A percentile compares a stretch with the other conserved stretches of the same genome.
These are phyloP conservation scores for Cardamine chenopodiifolia DNA, from an alignment of 345 rosid species.

Conservation along the genomic window DNA sequence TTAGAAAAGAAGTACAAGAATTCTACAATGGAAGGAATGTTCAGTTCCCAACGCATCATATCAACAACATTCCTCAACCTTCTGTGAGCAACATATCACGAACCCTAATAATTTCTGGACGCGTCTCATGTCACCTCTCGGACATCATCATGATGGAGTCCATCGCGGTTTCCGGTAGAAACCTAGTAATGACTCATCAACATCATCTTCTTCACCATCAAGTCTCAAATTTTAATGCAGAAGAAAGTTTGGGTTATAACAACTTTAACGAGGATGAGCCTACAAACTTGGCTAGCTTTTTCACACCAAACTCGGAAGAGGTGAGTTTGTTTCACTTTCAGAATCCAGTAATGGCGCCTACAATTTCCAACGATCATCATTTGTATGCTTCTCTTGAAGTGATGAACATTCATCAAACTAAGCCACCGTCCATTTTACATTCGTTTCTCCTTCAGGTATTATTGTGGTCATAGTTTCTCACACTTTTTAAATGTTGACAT, in stretches of 20 bases:
- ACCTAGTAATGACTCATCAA: slow-evolving; percentile 17
- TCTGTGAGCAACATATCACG: neutral
- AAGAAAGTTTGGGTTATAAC: neutral
- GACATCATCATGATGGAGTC: neutral
- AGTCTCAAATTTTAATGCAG: neutral
- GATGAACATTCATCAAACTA: neutral
- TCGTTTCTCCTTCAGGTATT: neutral
- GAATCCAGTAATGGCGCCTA: neutral
- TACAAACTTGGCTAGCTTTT: neutral
- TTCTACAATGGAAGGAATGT: neutral
- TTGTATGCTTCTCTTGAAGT: neutral
- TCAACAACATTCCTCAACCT: slow-evolving; percentile 20
- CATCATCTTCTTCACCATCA: neutral
- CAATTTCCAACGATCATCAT: neutral
- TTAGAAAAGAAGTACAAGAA: neutral
- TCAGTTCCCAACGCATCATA: slow-evolving; percentile 1
- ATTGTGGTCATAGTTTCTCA: neutral
- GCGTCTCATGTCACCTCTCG: neutral
- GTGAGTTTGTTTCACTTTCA: neutral
- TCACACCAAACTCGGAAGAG: neutral
- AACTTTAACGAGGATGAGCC: neutral
- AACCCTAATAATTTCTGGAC: neutral
- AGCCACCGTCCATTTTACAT: neutral
- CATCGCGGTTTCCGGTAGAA: neutral
- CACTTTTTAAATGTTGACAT: neutral